Evolutionary conservation across 352 stramenopile species (phyloP).

Genomic region (Phytophthora sp.): DNA sequence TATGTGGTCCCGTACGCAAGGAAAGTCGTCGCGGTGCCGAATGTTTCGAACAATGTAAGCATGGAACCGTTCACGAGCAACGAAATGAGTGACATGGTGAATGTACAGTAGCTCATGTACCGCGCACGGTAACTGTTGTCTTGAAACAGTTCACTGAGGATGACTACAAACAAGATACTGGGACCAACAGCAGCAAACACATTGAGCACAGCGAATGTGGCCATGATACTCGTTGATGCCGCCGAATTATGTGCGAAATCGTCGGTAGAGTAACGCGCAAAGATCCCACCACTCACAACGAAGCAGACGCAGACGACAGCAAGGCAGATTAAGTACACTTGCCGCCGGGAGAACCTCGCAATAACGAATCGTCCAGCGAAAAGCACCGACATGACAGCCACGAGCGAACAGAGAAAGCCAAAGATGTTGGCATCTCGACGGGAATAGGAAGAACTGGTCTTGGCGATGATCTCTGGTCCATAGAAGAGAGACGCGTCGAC

Average conservation of each 20-base stretch:
- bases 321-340: slow-evolving; percentile 77
- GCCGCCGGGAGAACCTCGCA: slow-evolving; percentile 63
- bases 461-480: slow-evolving; percentile 82
- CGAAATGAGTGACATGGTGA: slow-evolving; percentile 88
- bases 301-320: slow-evolving; percentile 76
- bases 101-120: slow-evolving; percentile 92
- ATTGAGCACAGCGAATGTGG: slow-evolving; percentile 75
- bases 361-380: slow-evolving; percentile 76
- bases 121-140: slow-evolving; percentile 79
- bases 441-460: slow-evolving; percentile 63
- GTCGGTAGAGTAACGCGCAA: slow-evolving; percentile 68
- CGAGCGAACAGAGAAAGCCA: slow-evolving; percentile 67
- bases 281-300: slow-evolving; percentile 66
- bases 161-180: slow-evolving; percentile 85
- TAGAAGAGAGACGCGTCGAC: slow-evolving; percentile 90
- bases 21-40: slow-evolving; percentile 75
- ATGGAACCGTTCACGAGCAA: slow-evolving; percentile 84
- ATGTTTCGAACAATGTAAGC: slow-evolving; percentile 74
- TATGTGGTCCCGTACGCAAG: slow-evolving; percentile 71
- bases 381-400: slow-evolving; percentile 73
- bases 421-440: slow-evolving; percentile 79
- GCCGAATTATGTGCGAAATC: slow-evolving; percentile 55
- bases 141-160: slow-evolving; percentile 86
- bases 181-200: slow-evolving; percentile 76
- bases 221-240: slow-evolving; percentile 63